Evolutionary conservation across 768 basidiomycete species (phyloP), one percentile per base, ranked within the genome.

Genomic region (Zangia roseola): DNA sequence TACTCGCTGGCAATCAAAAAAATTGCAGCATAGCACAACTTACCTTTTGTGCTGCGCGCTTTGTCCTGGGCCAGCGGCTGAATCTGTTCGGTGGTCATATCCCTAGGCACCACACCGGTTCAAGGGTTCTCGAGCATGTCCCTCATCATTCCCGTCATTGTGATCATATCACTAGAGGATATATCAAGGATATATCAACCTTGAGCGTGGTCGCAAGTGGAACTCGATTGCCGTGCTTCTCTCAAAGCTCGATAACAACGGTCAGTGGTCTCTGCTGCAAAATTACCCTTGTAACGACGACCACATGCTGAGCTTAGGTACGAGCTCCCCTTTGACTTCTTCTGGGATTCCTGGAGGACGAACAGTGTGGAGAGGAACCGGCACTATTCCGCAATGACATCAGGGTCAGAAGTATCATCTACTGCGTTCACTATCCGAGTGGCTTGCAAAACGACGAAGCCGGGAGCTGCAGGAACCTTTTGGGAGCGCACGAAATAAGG

Each of bases 401-500:
- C 45, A 3, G 55, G 54, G 1, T 63, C 52, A 13, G 43, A 47
- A 16, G 43, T n/a, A 37, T 53, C 43, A 10, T 47, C 40, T 17
- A 33, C 40, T 16, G 35, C 26, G 10, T 56, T 58, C 5, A 64
- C 70, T 1, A 65, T 70, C 30, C 72, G 72, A 39, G 64, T 65
- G 16, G 69, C 68, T 44, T 76, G 72, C 14, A 74, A 44, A 23
- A 62, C 61, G 7, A 62, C 70, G 34, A 77, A 41, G 21, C 67
- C 69, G 45, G 57, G 61, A 7, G 61, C 68, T 14, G 61, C 67
- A 7, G 63, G 51, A 4, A 58, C 69, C 17, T 54, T 67, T 26
- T 62, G 50, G 48, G 71, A 75, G 24, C 74, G 73, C 30, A 69
- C 54, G 49, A 74, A 75, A 53, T 77, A 74, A 10, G 74, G 68